Evolutionary conservation across 805 yeast species (phyloP).

Genomic region (Lipomyces anomalus): DNA sequence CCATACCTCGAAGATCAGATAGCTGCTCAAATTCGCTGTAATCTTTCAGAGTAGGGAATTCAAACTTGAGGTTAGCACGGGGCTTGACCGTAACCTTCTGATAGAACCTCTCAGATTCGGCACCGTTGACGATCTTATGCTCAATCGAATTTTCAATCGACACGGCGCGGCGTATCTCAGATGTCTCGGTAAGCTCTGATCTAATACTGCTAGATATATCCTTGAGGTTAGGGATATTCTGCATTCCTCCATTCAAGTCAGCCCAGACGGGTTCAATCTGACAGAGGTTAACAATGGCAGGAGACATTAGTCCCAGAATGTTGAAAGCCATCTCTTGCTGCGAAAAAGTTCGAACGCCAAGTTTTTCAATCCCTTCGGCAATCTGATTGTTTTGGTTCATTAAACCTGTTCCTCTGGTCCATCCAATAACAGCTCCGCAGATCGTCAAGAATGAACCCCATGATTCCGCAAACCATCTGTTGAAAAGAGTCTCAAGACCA

Average conservation of each 20-base stretch:
- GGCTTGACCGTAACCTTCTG: slow-evolving; percentile 75
- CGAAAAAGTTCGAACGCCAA: slow-evolving; percentile 96
- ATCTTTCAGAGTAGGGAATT: slow-evolving; percentile 82
- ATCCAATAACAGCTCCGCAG: slow-evolving; percentile 98
- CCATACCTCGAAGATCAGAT: slow-evolving; percentile 73
- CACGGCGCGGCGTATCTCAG: slow-evolving; percentile 93
- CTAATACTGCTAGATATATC: slow-evolving; percentile 78
- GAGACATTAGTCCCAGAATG: slow-evolving; percentile 86
- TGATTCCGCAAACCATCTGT: slow-evolving; percentile 98
- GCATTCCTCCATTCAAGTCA: slow-evolving; percentile 98
- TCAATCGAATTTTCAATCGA: slow-evolving; percentile 90
- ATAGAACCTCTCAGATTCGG: slow-evolving; percentile 79
- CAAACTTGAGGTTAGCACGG: slow-evolving; percentile 89
- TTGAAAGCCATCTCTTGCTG: slow-evolving; percentile 99
- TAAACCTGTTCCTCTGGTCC: slow-evolving; percentile 99
- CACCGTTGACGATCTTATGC: slow-evolving; percentile 79
- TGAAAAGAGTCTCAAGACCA: slow-evolving; percentile 90
- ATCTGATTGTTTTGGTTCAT: slow-evolving; percentile 96
- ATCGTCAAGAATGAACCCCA: slow-evolving; percentile 92
- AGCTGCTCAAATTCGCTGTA: slow-evolving; percentile 53
- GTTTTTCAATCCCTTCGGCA: slow-evolving; percentile 93
- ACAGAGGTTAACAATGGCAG: slow-evolving; percentile 75
- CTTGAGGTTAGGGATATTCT: slow-evolving; percentile 84
- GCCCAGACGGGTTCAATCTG: slow-evolving; percentile 96
- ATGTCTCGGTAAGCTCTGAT: slow-evolving; percentile 62